Evolutionary conservation across 768 basidiomycete genomes (phyloP).

Genomic region (Leccinum subtestaceum): DNA sequence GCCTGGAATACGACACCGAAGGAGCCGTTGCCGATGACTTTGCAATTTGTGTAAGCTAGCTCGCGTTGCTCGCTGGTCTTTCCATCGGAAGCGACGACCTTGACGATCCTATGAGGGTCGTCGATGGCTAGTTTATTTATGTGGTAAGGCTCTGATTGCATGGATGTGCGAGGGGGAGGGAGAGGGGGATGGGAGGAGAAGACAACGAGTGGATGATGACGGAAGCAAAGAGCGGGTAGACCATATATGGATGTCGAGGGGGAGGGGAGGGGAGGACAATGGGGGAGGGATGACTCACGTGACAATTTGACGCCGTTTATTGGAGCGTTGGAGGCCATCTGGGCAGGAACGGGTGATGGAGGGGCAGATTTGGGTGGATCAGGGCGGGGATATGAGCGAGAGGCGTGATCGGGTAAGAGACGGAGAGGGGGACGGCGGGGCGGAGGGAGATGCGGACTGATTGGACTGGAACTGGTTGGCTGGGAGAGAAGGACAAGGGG

Average conservation of each 20-base stretch:
- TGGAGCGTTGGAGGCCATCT: conserved; percentile 74
- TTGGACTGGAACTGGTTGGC: conserved; percentile 6
- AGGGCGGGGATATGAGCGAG: conserved; percentile 12
- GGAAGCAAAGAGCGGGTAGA: conserved; percentile 23
- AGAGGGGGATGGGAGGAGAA: conserved; percentile 35
- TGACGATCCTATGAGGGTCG: conserved; percentile 95
- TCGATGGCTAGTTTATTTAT: conserved; percentile 63
- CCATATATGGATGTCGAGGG: conserved; percentile 30
- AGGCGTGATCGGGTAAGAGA: conserved; percentile 1
- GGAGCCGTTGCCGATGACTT: conserved; percentile 97
- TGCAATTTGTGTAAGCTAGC: conserved; percentile 94
- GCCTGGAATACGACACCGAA: conserved; percentile 99
- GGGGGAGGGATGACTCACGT: conserved; percentile 49
- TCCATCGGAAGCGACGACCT: conserved; percentile 92
- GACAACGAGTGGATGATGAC: conserved; percentile 34
- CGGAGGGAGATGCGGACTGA: conserved; percentile 11
- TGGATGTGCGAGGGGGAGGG: conserved; percentile 15
- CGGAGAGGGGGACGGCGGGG: not conserved
- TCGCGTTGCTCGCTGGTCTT: conserved; percentile 86
- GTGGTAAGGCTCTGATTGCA: conserved; percentile 26
- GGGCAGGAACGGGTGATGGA: conserved; percentile 14
- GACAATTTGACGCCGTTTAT: conserved; percentile 88
- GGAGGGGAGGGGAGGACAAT: conserved; percentile 14
- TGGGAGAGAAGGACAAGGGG: conserved; percentile 21
- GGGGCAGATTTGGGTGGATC: conserved; percentile 12